phyloP scores from a whole-genome alignment of 1,139 yeast species.

The Casaregolazyma lundiana region DNA sequence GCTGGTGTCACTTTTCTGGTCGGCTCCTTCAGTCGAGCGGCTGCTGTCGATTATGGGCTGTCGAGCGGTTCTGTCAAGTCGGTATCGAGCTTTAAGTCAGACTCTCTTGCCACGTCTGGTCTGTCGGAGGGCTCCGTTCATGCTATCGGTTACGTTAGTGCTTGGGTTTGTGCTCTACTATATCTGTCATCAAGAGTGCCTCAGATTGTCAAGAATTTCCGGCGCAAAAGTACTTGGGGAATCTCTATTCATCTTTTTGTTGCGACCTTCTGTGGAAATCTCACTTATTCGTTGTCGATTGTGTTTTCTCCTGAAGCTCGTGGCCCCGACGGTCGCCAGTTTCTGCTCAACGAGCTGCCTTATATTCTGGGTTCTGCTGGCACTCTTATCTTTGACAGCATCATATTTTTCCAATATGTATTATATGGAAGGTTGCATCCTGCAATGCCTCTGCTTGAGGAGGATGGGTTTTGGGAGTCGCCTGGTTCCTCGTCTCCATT shows the following conservation, averaged over 20 bases:
- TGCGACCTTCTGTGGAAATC: constrained; percentile 75
- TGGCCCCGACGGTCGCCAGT: constrained; percentile 40
- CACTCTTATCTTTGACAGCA: constrained; percentile 70
- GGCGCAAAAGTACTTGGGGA: constrained; percentile 78
- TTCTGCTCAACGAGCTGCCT: constrained; percentile 68
- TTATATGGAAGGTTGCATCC: constrained; percentile 30
- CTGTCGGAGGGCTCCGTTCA: constrained; percentile 14
- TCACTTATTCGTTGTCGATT: constrained; percentile 75
- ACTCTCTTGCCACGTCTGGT: constrained; percentile 11
- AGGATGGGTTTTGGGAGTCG: neutral
- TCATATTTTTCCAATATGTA: constrained; percentile 63
- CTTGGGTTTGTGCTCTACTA: constrained; percentile 77
- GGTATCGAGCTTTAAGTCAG: too few species aligned
- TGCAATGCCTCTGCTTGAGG: constrained; percentile 5
- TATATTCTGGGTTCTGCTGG: constrained; percentile 85
- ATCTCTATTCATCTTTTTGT: constrained; percentile 72
- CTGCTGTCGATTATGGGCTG: neutral
- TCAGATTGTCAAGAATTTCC: constrained; percentile 70
- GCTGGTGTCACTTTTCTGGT: neutral
- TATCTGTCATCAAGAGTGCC: constrained; percentile 82
- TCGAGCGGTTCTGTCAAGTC: too few species aligned
- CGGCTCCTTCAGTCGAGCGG: neutral
- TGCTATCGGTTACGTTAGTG: constrained; percentile 50
- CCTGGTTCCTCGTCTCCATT: neutral
- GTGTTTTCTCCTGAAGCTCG: constrained; percentile 41